Evolutionary conservation across 768 basidiomycete genomes (phyloP).

Genomic region (Terana coerulea): DNA sequence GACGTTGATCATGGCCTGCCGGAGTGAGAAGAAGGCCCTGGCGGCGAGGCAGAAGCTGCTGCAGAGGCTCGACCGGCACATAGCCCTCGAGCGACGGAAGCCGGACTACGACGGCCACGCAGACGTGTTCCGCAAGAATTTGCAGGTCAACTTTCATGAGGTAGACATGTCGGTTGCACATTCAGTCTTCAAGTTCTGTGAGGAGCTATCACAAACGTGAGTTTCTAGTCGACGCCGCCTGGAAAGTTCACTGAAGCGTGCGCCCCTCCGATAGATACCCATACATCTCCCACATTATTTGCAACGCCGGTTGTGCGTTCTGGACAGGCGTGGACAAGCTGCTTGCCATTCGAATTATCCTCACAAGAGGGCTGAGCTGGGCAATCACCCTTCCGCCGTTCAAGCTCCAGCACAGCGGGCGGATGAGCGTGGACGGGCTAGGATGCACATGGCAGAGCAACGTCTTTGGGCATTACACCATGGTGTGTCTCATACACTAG

Average conservation of each 20-base stretch:
- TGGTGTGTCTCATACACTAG: conserved; percentile 48
- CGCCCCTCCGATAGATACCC: conserved; percentile 49
- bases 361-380: conserved; percentile 32
- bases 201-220: conserved; percentile 50
- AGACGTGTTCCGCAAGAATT: conserved; percentile 50
- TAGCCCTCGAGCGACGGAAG: conserved; percentile 33
- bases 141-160: conserved; percentile 56
- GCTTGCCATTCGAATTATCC: conserved; percentile 42
- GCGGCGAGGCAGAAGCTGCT: conserved; percentile 55
- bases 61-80: conserved; percentile 49
- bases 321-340: conserved; percentile 54
- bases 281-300: conserved; percentile 77
- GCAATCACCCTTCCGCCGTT: conserved; percentile 26
- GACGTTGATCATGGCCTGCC: conserved; percentile 79
- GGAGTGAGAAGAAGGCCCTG: conserved; percentile 60
- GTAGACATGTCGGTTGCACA: conserved; percentile 61
- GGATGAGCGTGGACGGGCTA: conserved; percentile 61
- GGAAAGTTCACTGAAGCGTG: conserved; percentile 2
- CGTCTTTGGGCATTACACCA: conserved; percentile 73
- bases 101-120: conserved; percentile 50
- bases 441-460: conserved; percentile 87
- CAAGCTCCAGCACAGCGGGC: conserved; percentile 55
- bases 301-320: conserved; percentile 72
- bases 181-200: conserved; percentile 61
- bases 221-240: conserved; percentile 19